These are phyloP conservation scores for Neurospora sp. DNA, from an alignment of 495 filamentous ascomycete genomes.

Conservation along the genomic window DNA sequence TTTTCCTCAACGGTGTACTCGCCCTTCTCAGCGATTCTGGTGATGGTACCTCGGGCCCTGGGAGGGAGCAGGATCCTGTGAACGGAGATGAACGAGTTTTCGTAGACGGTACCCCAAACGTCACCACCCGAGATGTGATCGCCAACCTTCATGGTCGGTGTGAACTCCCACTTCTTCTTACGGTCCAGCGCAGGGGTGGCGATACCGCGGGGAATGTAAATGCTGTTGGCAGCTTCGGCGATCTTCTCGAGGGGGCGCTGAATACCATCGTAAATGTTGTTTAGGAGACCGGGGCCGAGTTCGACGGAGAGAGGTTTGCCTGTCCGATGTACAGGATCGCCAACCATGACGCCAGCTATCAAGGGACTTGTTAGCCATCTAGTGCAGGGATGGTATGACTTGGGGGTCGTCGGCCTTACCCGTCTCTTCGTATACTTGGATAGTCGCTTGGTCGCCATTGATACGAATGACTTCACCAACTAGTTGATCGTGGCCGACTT, in stretches of 20 bases:
- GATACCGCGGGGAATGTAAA: conserved; percentile 96
- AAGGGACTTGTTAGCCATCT: not conserved
- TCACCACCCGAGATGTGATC: conserved; percentile 96
- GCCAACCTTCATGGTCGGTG: conserved; percentile 79
- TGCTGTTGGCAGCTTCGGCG: conserved; percentile 61
- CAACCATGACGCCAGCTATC: conserved; percentile 86
- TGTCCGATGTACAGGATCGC: conserved; percentile 82
- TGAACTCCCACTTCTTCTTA: conserved; percentile 91
- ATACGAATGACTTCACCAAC: conserved; percentile 98
- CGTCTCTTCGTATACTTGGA: conserved; percentile 98
- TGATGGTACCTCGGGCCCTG: conserved; percentile 83
- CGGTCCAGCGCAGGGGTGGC: conserved; percentile 79
- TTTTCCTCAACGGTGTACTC: conserved; percentile 92
- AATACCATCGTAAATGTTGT: conserved; percentile 99
- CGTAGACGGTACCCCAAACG: conserved; percentile 84
- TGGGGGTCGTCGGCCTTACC: conserved; percentile 40
- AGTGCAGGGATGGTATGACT: conserved; percentile 6
- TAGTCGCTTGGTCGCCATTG: conserved; percentile 86
- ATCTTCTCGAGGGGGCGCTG: conserved; percentile 89
- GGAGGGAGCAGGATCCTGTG: conserved; percentile 96
- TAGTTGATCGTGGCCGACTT: conserved; percentile 78
- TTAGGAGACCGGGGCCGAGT: conserved; percentile 91
- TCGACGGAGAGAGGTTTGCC: conserved; percentile 96
- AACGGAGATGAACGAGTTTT: conserved; percentile 90
- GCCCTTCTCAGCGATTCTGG: conserved; percentile 74